A percentile compares a stretch with the other conserved stretches of the same genome.
Conservation (phyloP, 2,329 filamentous ascomycete species). For the Aspergillus neoniger region DNA sequence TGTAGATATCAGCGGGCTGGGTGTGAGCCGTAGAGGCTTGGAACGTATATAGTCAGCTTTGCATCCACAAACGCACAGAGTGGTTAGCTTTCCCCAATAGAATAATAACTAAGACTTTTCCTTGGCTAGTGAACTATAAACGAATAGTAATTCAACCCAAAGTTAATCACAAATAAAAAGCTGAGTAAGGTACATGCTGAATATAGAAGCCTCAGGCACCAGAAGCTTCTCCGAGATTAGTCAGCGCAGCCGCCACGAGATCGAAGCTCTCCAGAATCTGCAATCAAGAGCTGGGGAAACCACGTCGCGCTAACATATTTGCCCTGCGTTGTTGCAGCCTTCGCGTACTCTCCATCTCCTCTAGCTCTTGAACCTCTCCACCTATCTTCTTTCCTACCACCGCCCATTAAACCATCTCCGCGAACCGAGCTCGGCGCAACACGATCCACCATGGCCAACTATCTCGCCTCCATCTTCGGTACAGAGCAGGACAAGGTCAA, state of each 20-base stretch:
- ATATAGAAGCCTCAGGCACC: slow-evolving; percentile 20
- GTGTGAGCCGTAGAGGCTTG: slow-evolving; percentile 24
- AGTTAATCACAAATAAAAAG: slow-evolving; percentile 31
- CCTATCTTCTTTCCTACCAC: background rate
- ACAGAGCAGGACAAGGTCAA: slow-evolving; percentile 99
- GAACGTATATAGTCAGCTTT: too few species aligned
- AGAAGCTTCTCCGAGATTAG: slow-evolving; percentile 25
- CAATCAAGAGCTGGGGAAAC: slow-evolving; percentile 26
- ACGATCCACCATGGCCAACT: slow-evolving; percentile 76
- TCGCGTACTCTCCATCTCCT: background rate
- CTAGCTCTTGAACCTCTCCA: background rate
- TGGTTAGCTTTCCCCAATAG: too few species aligned
- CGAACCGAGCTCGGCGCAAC: background rate
- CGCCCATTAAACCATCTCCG: background rate
- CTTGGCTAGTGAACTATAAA: too few species aligned
- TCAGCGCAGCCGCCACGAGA: slow-evolving; percentile 26
- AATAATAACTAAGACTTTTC: too few species aligned
- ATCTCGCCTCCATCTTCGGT: slow-evolving; percentile 98
- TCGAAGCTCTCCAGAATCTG: slow-evolving; percentile 41
- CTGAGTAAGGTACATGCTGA: slow-evolving; percentile 17
- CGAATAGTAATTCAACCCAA: too few species aligned
- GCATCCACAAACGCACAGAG: too few species aligned
- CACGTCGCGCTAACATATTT: slow-evolving; percentile 3
- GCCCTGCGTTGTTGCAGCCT: slow-evolving; percentile 7
- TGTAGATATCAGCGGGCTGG: slow-evolving; percentile 60